Evolutionary conservation across 331 rosid species (phyloP), one percentile per base, ranked within the genome.

Genomic region (Pyracantha coccinea): DNA sequence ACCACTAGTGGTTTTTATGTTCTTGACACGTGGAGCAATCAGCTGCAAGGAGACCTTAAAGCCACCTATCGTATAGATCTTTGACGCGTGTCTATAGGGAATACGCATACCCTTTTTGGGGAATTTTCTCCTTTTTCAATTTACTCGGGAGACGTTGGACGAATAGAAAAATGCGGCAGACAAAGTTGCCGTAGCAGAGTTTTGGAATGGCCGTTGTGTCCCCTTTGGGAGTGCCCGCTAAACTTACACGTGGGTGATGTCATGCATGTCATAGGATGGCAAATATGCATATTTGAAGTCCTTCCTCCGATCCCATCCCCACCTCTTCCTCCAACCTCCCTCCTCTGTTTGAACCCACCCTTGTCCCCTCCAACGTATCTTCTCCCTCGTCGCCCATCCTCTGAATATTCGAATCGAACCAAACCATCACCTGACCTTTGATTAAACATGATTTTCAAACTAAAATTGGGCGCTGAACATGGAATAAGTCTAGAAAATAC

Each of bases 21-120:
- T 2, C 6, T 0, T 7, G 6, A 21, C 10, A 93, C 88, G 89
- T 89, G 92, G 91, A 63, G 89, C 89, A 93, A 89, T 88, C 45
- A 62, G 25, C 2, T 27, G 20, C 35, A 31, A 57, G 3, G 9
- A 3, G 6, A 1, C 33, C 14, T 38, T 17, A 23, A 25, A 62
- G 86, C 82, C 79, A 68, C 45, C 77, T 61, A 17, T 80, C 83
- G 74, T 71, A 71, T 85, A 38, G 58, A 57, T 80, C 74, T 12
- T 53, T 75, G 93, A 93, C 98, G 93, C 92, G 97, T 91, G 96
- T 78, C 50, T 7, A 14, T 77, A 50, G 75, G 75, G 69, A 38
- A 71, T 79, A 73, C 81, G 41, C 73, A 60, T 19, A 44, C 82
- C 23, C 89, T 16, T 63, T 86, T 90, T 80, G 9, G 84, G 85